Conservation (phyloP, 2,329 filamentous ascomycete genomes). For the Pyricularia grisea region DNA sequence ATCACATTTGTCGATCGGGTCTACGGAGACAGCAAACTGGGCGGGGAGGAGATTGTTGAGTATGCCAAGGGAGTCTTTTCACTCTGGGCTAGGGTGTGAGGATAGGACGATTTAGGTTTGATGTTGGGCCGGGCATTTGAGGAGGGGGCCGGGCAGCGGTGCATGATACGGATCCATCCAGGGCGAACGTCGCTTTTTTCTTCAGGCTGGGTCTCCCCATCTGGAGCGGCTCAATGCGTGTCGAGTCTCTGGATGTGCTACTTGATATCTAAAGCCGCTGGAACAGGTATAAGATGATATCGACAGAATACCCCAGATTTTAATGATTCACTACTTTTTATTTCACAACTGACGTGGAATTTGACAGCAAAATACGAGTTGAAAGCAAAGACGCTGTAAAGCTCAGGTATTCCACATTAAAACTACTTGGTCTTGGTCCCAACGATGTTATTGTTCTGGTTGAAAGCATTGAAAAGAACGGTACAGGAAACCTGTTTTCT, state of each 20-base stretch:
- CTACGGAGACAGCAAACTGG: conserved; percentile 83
- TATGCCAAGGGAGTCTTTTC: conserved; percentile 80
- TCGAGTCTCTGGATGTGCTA: not conserved
- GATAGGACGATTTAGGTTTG: not conserved
- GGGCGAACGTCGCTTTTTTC: not conserved
- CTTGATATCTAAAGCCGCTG: not conserved
- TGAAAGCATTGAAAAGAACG: not conserved
- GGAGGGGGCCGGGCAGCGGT: not conserved
- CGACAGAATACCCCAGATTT: not conserved
- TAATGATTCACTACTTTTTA: not conserved
- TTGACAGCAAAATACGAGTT: not conserved
- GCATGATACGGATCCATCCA: not conserved
- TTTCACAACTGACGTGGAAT: not conserved
- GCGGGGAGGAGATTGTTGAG: conserved; percentile 90
- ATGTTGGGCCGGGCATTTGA: not conserved
- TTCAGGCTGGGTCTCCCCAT: not conserved
- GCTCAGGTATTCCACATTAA: not conserved
- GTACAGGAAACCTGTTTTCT: not conserved
- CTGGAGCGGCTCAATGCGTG: not conserved
- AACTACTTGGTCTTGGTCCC: not conserved
- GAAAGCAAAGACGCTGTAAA: not conserved
- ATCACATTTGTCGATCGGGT: conserved; percentile 94
- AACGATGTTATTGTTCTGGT: not conserved
- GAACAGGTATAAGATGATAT: not conserved
- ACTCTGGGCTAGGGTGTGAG: conserved; percentile 67